Evolutionary conservation across 192 early-diverging fungal genomes (phyloP), one percentile per base, ranked within the genome.

Genomic region (Polychytrium aggregatum): DNA sequence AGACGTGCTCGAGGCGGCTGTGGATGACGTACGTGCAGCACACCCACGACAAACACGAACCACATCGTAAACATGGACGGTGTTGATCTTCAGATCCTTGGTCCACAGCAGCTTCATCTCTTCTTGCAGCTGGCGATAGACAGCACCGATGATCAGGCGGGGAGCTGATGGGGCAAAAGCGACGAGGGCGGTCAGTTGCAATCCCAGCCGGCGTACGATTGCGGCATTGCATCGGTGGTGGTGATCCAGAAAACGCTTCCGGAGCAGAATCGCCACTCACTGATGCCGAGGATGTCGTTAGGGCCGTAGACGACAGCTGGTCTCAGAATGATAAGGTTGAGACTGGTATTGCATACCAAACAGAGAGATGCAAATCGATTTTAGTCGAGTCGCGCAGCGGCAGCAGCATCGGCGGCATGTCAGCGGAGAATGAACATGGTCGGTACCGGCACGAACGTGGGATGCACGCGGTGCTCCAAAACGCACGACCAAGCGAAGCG

Each of bases 61-160:
- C 1, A 94, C 92, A 59, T 97, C 94, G 17, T 48, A 27, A 0
- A 97, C 90, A 63, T 97, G 94, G 9, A 97, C 92, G 0, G 94
- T 97, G 66, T 88, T 92, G 57, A 96, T 76, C 45, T 85, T 85
- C 34, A 96, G 57, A 46, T 86, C 87, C 51, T 86, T 86, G 27
- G 83, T 87, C 94, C 94, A 97, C 37, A 97, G 65, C 35, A 92
- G 75, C 27, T 86, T 86, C 94, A 97, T 96, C 52, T 85, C 80
- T 59, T 92, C 84, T 30, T 79, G 71, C 22, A 82, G 52, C 22
- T 79, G 74, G 37, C 83, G 62, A 63, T 93, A 94, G 13, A 97
- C 82, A 37, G 87, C 83, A 44, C 89, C 94, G 38, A 85, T 84
- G 33, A 97, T 91, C 52, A 97, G 65, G 51, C 92, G 85, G 27